Evolutionary conservation across 306 rosid species (phyloP).

Genomic region (Sindora glabra): DNA sequence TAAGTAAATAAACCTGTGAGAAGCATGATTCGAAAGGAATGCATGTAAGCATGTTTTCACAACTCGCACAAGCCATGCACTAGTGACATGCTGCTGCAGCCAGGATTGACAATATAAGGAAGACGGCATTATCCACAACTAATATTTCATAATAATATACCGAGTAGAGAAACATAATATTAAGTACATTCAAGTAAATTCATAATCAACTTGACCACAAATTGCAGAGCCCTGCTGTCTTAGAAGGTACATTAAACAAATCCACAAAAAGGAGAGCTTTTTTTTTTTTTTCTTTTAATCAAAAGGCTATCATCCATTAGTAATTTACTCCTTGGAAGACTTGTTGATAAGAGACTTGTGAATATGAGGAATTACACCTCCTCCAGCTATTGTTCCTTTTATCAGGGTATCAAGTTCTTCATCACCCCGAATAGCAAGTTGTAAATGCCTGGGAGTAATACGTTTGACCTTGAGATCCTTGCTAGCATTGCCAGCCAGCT

Average conservation of each 20-base stretch:
- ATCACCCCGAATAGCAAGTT: conserved; percentile 73
- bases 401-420: conserved; percentile 70
- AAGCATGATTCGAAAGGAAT: neutral
- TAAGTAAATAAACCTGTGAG: neutral
- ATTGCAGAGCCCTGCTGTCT: conserved; percentile 18
- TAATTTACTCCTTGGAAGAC: conserved; percentile 61
- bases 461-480: conserved; percentile 74
- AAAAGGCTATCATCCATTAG: neutral
- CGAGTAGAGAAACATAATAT: conserved; percentile 15
- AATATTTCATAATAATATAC: conserved; percentile 11
- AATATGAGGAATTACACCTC: conserved; percentile 71
- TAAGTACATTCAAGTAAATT: conserved; percentile 4
- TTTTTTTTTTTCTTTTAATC: conserved; percentile 4
- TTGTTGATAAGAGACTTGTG: conserved; percentile 76
- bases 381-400: conserved; percentile 72
- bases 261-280: neutral
- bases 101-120: neutral
- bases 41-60: no score
- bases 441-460: conserved; percentile 70
- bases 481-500: conserved; percentile 74
- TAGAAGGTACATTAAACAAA: conserved; percentile 7
- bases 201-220: conserved; percentile 16
- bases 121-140: conserved; percentile 18
- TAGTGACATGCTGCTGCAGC: neutral
- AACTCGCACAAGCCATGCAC: no score